Conservation (phyloP, 768 basidiomycete species). For the Kwoniella sp. region DNA sequence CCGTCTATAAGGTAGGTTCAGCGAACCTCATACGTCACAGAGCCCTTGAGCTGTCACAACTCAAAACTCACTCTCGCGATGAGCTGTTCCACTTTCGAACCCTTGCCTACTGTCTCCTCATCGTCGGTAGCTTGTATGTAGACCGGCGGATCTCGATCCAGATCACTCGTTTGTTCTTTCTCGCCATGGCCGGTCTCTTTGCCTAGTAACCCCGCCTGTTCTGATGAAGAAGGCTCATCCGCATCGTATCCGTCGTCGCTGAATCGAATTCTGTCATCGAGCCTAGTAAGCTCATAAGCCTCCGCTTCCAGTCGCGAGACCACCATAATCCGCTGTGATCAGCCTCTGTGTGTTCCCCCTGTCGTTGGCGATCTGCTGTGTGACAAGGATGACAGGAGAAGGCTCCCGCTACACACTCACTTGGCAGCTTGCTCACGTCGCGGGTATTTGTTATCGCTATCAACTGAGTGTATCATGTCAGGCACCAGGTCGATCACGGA, state of each 20-base stretch:
- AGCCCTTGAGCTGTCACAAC: too few species aligned
- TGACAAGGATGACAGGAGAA: too few species aligned
- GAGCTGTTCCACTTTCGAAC: conserved; percentile 38
- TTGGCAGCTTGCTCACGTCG: too few species aligned
- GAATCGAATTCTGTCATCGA: not conserved
- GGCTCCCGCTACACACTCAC: too few species aligned
- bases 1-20: conserved; percentile 24
- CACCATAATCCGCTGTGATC: too few species aligned
- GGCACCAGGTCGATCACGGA: too few species aligned
- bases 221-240: conserved; percentile 2
- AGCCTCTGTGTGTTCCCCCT: too few species aligned
- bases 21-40: too few species aligned
- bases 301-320: conserved; percentile 34
- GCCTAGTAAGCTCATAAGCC: conserved; percentile 40
- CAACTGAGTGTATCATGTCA: too few species aligned
- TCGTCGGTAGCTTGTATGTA: conserved; percentile 10
- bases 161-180: not conserved
- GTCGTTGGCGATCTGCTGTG: too few species aligned
- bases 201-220: conserved; percentile 14
- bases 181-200: not conserved
- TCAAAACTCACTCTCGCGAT: conserved; percentile 37
- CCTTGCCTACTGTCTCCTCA: conserved; percentile 33
- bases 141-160: conserved; percentile 1
- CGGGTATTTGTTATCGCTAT: too few species aligned
- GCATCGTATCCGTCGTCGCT: not conserved